Evolutionary conservation across 176 grass and related monocot genomes (phyloP).

Genomic region (Avena insularis): DNA sequence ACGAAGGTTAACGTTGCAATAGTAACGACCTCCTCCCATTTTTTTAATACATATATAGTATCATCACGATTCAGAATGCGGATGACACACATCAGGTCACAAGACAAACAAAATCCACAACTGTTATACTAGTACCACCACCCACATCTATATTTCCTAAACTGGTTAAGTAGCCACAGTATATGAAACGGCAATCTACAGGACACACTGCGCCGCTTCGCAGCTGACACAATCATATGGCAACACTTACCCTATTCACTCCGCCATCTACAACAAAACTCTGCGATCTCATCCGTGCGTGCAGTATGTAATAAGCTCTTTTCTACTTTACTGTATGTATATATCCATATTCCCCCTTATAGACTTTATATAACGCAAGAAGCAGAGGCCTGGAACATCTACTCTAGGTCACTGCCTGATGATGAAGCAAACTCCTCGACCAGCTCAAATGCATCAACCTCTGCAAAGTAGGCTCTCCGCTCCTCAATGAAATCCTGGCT

Average conservation of each 20-base stretch:
- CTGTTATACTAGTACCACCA: too few species aligned
- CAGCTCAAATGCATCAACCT: background rate
- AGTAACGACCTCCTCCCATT: too few species aligned
- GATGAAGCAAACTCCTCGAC: slow-evolving; percentile 9
- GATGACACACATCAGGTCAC: too few species aligned
- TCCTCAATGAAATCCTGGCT: background rate
- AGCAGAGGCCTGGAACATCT: background rate
- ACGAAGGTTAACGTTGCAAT: too few species aligned
- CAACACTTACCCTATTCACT: background rate
- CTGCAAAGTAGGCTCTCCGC: background rate
- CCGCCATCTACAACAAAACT: background rate
- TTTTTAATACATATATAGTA: too few species aligned
- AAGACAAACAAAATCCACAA: too few species aligned
- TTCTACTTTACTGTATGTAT: background rate
- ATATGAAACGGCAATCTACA: too few species aligned
- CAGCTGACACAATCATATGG: too few species aligned
- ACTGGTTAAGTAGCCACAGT: too few species aligned
- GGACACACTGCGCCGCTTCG: too few species aligned
- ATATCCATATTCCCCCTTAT: background rate
- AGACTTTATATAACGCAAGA: background rate
- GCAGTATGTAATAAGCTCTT: background rate
- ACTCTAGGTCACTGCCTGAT: slow-evolving; percentile 10
- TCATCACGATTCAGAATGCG: too few species aligned
- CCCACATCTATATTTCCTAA: too few species aligned
- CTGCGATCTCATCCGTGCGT: background rate